Evolutionary conservation across 306 rosid genomes (phyloP).

Genomic region (Oemleria cerasiformis): DNA sequence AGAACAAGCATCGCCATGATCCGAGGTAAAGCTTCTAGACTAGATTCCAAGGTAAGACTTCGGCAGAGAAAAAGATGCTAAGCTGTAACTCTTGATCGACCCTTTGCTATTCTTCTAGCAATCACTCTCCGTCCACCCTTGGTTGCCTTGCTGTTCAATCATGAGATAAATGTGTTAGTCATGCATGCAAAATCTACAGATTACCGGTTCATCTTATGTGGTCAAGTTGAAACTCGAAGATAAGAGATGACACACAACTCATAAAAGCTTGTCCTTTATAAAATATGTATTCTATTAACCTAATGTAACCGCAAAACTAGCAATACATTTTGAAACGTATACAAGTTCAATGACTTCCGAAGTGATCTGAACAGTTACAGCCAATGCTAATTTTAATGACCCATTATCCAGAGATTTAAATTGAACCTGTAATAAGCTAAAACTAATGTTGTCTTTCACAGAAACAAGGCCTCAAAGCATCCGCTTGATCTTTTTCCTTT

Average conservation of each 20-base stretch:
- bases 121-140: constrained; percentile 90
- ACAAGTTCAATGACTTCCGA: background rate
- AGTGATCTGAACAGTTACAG: background rate
- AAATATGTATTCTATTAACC: background rate
- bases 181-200: constrained; percentile 6
- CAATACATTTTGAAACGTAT: background rate
- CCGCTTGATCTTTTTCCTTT: too few relatives aligned
- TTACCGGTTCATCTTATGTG: background rate
- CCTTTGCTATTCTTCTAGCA: constrained; percentile 88
- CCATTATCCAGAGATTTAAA: background rate
- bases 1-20: constrained; percentile 9
- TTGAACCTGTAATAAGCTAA: background rate
- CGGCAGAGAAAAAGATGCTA: constrained; percentile 35
- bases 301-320: background rate
- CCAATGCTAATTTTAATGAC: background rate
- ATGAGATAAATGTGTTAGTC: constrained; percentile 21
- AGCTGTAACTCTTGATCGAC: constrained; percentile 83
- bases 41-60: constrained; percentile 14
- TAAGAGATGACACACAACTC: background rate
- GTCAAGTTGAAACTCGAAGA: background rate
- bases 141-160: constrained; percentile 77
- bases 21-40: constrained; percentile 15
- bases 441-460: background rate
- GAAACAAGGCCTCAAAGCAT: background rate
- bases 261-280: background rate